Conservation (phyloP, 331 rosid genomes). For the Acacia pycnantha region DNA sequence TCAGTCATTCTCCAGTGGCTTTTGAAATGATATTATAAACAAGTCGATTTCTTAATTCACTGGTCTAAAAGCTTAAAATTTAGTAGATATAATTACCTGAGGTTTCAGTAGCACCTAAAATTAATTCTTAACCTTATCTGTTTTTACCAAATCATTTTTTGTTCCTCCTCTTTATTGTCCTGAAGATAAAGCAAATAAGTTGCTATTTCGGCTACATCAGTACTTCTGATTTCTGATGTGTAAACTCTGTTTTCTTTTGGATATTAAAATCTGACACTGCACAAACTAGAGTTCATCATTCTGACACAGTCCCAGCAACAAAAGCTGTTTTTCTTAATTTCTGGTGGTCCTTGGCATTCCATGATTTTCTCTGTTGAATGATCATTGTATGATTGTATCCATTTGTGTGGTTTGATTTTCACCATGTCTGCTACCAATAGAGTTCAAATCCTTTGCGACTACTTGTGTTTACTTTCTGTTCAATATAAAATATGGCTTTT, state of each 20-base stretch:
- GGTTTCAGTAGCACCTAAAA: neutral
- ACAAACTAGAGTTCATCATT: neutral
- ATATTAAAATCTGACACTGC: neutral
- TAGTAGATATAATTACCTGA: neutral
- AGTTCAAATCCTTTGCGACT: neutral
- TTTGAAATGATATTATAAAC: neutral
- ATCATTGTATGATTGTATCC: neutral
- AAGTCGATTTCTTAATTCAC: neutral
- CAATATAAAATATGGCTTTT: neutral
- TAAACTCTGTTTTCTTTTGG: conserved; percentile 13
- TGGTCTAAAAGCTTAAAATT: neutral
- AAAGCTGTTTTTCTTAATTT: neutral
- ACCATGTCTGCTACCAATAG: neutral
- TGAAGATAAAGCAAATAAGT: neutral
- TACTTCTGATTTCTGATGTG: neutral
- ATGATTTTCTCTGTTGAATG: neutral
- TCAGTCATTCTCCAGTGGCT: neutral
- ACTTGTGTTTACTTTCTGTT: neutral
- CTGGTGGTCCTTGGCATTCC: neutral
- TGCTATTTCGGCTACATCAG: neutral
- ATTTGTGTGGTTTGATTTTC: conserved; percentile 2
- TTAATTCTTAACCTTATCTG: neutral
- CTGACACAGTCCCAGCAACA: neutral
- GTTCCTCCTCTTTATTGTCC: neutral
- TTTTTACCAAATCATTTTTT: neutral